Conservation (phyloP, 225 moss, liverwort and hornwort genomes). For the Lunularia cruciata region DNA sequence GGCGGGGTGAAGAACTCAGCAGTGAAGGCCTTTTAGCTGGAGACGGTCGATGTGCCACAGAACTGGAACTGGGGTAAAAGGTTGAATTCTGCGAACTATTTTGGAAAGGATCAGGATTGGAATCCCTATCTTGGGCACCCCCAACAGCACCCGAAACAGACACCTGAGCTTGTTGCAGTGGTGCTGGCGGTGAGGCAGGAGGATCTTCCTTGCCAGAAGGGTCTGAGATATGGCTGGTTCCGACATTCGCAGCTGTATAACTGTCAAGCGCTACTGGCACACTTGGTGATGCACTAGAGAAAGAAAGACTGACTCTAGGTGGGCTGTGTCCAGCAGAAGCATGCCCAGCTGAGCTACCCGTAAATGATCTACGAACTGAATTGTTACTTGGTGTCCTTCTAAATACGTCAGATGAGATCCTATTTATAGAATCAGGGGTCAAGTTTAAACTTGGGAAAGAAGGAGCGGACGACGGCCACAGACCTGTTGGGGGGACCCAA, state of each 20-base stretch:
- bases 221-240: not conserved
- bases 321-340: not conserved
- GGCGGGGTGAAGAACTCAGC: not conserved
- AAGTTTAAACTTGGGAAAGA: not conserved
- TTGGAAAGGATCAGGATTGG: not conserved
- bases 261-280: not conserved
- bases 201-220: not conserved
- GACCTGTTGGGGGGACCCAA: not conserved
- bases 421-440: not conserved
- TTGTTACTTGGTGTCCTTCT: not conserved
- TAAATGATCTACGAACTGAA: not conserved
- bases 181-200: too few relatives aligned
- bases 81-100: not conserved
- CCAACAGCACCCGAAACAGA: not conserved
- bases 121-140: not conserved
- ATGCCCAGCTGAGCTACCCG: not conserved
- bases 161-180: not conserved
- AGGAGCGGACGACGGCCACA: not conserved
- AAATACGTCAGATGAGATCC: not conserved
- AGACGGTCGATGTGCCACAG: not conserved
- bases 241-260: not conserved
- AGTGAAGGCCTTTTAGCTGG: not conserved
- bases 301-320: not conserved
- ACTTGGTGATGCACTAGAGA: not conserved
- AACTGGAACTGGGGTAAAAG: not conserved